Evolutionary conservation across 164 flowering plant genomes (phyloP).

Genomic region (Vitis amurensis): DNA sequence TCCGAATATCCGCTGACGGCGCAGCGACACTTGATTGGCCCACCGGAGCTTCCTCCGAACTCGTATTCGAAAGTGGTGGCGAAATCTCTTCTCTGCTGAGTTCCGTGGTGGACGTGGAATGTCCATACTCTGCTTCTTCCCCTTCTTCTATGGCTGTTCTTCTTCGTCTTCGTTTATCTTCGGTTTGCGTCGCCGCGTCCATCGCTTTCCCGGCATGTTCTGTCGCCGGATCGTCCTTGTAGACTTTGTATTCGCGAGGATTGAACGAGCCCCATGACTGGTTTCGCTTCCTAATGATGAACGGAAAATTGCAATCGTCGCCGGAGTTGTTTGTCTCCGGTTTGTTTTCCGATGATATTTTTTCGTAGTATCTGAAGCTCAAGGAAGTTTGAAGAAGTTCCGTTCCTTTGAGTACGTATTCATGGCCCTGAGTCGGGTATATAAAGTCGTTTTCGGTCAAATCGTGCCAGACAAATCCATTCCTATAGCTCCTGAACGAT

Average conservation of each 20-base stretch:
- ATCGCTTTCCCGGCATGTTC: constrained; percentile 17
- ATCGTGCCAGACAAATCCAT: constrained; percentile 57
- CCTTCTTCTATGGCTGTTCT: not conserved
- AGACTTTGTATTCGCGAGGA: constrained; percentile 21
- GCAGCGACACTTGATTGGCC: constrained; percentile 5
- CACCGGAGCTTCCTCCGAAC: constrained; percentile 14
- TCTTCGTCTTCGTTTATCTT: constrained; percentile 9
- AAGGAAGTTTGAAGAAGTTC: constrained; percentile 21
- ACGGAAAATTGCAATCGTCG: constrained; percentile 6
- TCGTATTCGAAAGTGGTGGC: constrained; percentile 17
- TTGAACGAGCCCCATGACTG: constrained; percentile 25
- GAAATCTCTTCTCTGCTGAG: constrained; percentile 22
- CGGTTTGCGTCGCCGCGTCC: constrained; percentile 37
- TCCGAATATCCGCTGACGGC: constrained; percentile 4
- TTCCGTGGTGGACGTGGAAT: constrained; percentile 4
- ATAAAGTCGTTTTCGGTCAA: constrained; percentile 40
- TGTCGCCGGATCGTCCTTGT: constrained; percentile 9
- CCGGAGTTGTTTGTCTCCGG: constrained; percentile 9
- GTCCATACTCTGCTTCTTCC: not conserved
- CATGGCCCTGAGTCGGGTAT: constrained; percentile 37
- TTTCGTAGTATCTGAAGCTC: constrained; percentile 17
- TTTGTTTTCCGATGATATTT: constrained; percentile 5
- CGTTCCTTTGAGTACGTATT: constrained; percentile 55
- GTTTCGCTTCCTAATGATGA: constrained; percentile 1
- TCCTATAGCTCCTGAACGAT: constrained; percentile 39